Evolutionary conservation across 2,329 filamentous ascomycete species (phyloP).

Genomic region (Colletotrichum limetticola): DNA sequence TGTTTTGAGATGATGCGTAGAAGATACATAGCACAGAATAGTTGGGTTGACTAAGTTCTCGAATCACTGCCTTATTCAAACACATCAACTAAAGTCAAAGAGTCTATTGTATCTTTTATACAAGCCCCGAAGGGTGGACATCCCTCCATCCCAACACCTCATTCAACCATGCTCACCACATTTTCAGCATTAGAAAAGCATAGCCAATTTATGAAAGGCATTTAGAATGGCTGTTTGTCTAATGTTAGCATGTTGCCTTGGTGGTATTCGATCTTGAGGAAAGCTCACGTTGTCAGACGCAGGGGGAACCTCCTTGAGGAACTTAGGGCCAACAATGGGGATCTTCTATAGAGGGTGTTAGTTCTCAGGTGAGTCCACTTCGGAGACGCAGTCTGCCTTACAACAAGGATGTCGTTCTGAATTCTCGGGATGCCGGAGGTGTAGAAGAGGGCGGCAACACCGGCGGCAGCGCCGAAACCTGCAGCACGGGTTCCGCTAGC

Average conservation of each 20-base stretch:
- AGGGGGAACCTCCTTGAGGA: slow-evolving; percentile 63
- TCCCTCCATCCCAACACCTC: slow-evolving; percentile 16
- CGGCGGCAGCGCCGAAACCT: slow-evolving; percentile 67
- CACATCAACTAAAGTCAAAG: slow-evolving; percentile 20
- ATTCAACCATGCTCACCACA: slow-evolving; percentile 6
- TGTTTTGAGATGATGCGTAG: not conserved
- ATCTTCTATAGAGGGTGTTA: slow-evolving; percentile 56
- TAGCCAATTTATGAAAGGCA: not conserved
- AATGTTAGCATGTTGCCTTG: not conserved
- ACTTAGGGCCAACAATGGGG: slow-evolving; percentile 63
- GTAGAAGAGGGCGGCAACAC: slow-evolving; percentile 68
- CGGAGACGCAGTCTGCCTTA: slow-evolving; percentile 43
- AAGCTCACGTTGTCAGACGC: slow-evolving; percentile 69
- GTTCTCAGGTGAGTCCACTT: slow-evolving; percentile 38
- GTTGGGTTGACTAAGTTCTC: no score
- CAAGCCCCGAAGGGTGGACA: slow-evolving; percentile 17
- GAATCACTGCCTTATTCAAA: not conserved
- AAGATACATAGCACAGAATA: no score
- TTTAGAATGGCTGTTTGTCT: slow-evolving; percentile 52
- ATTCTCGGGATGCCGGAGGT: slow-evolving; percentile 71
- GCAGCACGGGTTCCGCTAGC: slow-evolving; percentile 62
- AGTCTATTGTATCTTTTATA: slow-evolving; percentile 35
- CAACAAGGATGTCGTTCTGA: slow-evolving; percentile 68
- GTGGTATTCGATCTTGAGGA: no score
- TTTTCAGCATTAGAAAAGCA: not conserved